Evolutionary conservation across 495 filamentous ascomycete species (phyloP).

Genomic region (Emericellopsis terricola): DNA sequence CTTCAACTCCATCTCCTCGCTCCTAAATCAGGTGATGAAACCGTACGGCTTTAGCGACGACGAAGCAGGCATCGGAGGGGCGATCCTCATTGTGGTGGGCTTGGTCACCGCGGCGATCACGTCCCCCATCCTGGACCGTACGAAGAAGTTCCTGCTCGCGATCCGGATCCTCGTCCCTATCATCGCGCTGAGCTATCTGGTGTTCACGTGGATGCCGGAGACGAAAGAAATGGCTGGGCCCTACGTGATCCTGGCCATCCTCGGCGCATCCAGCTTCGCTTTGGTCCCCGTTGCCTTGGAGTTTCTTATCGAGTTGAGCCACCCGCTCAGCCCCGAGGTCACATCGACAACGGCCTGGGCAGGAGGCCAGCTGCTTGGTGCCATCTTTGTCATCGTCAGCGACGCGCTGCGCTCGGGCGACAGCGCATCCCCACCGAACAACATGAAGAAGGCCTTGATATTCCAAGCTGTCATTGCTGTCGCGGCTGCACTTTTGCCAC

Average conservation of each 20-base stretch:
- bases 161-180: constrained; percentile 65
- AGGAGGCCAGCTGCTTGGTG: constrained; percentile 64
- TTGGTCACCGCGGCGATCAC: constrained; percentile 57
- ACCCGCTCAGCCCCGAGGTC: constrained; percentile 77
- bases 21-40: constrained; percentile 75
- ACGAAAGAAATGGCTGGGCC: constrained; percentile 46
- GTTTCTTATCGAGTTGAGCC: constrained; percentile 69
- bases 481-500: constrained; percentile 44
- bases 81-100: constrained; percentile 77
- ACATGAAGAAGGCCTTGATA: constrained; percentile 59
- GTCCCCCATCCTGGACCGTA: constrained; percentile 69
- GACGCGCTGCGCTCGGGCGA: constrained; percentile 52
- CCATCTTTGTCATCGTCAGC: constrained; percentile 64
- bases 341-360: constrained; percentile 70
- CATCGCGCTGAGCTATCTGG: constrained; percentile 52
- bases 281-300: constrained; percentile 76
- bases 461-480: constrained; percentile 57
- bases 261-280: constrained; percentile 67
- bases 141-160: constrained; percentile 55
- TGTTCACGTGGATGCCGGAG: constrained; percentile 62
- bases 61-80: constrained; percentile 78
- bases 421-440: constrained; percentile 35
- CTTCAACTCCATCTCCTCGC: constrained; percentile 81
- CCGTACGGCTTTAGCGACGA: constrained; percentile 68
- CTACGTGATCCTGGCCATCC: constrained; percentile 48